Conservation (phyloP, 2,329 filamentous ascomycete species). For the Cladosporium austrohemisphaericum region DNA sequence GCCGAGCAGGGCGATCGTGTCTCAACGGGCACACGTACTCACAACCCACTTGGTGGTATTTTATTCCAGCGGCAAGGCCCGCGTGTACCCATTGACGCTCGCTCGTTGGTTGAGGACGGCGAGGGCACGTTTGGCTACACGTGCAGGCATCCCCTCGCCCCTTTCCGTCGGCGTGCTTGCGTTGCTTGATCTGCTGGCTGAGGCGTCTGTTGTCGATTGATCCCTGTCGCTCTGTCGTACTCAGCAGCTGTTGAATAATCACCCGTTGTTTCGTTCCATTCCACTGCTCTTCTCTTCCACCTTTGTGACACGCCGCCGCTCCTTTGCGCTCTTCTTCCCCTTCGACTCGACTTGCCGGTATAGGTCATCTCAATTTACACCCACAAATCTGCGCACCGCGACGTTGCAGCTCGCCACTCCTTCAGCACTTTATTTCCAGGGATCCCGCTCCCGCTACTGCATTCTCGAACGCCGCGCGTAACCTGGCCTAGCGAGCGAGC, state of each 20-base stretch:
- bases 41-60: not conserved
- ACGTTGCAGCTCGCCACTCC: too few species aligned
- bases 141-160: conserved; percentile 6
- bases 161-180: not conserved
- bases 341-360: conserved; percentile 1
- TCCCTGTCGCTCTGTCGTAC: conserved; percentile 6
- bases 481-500: not conserved
- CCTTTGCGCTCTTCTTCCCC: not conserved
- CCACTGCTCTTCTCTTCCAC: not conserved
- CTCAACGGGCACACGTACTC: conserved; percentile 13
- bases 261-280: not conserved
- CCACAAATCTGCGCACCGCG: too few species aligned
- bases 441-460: conserved; percentile 12
- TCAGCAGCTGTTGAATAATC: too few species aligned
- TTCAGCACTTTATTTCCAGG: too few species aligned
- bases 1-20: not conserved
- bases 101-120: not conserved
- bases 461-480: conserved; percentile 13
- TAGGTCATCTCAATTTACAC: too few species aligned
- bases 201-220: not conserved
- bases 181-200: not conserved
- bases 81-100: not conserved
- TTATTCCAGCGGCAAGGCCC: not conserved
- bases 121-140: not conserved
- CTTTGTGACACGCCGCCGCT: conserved; percentile 2